These are phyloP conservation scores for Phoma sp. DNA, from an alignment of 2,329 filamentous ascomycete species.

Conservation along the genomic window DNA sequence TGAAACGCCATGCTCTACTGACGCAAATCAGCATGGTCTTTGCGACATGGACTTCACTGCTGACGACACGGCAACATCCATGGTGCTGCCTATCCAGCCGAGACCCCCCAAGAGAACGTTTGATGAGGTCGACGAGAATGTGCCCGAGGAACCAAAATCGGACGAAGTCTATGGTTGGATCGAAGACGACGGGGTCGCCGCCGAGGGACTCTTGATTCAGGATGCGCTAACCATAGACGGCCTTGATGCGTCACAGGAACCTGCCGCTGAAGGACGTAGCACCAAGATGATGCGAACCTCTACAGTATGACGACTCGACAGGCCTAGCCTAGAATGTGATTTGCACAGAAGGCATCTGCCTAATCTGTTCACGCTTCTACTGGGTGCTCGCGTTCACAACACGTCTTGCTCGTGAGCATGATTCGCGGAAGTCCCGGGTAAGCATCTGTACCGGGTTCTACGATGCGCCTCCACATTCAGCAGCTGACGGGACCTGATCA, in stretches of 20 bases:
- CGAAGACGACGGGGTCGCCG: conserved; percentile 62
- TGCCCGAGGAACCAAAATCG: conserved; percentile 64
- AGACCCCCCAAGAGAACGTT: conserved; percentile 64
- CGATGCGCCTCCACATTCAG: neutral
- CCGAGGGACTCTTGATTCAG: conserved; percentile 49
- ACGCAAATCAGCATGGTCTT: conserved; percentile 40
- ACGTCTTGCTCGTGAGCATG: neutral
- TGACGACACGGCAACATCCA: conserved; percentile 38
- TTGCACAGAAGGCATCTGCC: conserved; percentile 1
- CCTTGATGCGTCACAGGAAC: conserved; percentile 20
- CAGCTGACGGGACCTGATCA: conserved; percentile 21
- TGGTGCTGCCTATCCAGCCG: conserved; percentile 25
- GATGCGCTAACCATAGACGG: conserved; percentile 29
- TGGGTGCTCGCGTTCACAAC: neutral
- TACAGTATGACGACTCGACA: conserved; percentile 22
- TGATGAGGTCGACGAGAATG: conserved; percentile 64
- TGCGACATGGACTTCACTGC: conserved; percentile 39
- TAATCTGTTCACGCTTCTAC: neutral
- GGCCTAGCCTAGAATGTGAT: neutral
- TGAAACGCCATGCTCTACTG: conserved; percentile 17
- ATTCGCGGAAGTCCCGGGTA: conserved; percentile 5
- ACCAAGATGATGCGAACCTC: conserved; percentile 36
- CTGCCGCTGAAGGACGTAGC: conserved; percentile 29
- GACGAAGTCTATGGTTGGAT: conserved; percentile 78
- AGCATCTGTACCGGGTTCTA: conserved; percentile 5